These are phyloP conservation scores for Cucumis melo DNA, from an alignment of 306 rosid genomes.

Conservation along the genomic window DNA sequence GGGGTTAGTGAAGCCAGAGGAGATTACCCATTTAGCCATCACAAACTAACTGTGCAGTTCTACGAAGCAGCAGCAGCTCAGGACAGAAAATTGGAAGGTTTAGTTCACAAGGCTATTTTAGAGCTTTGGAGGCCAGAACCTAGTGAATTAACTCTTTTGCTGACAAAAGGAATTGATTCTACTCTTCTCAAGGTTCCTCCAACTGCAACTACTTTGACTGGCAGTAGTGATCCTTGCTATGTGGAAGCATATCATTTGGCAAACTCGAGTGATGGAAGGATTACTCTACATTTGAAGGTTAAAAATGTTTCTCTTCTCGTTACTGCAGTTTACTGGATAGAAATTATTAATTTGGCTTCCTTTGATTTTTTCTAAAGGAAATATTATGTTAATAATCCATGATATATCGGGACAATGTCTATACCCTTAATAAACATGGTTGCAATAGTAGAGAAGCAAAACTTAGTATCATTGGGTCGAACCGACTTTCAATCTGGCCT, in stretches of 20 bases:
- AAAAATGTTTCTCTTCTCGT: background rate
- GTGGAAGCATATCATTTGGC: constrained; percentile 95
- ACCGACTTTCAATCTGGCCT: background rate
- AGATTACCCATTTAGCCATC: constrained; percentile 99
- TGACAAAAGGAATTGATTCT: constrained; percentile 84
- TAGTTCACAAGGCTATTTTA: constrained; percentile 96
- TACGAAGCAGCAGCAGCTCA: constrained; percentile 98
- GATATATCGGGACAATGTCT: background rate
- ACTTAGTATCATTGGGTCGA: background rate
- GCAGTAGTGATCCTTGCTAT: constrained; percentile 98
- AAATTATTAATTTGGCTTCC: background rate
- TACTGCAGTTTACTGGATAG: background rate
- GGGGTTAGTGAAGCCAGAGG: constrained; percentile 94
- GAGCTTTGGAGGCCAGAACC: constrained; percentile 99
- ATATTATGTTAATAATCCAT: background rate
- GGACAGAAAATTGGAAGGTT: constrained; percentile 93
- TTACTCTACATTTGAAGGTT: constrained; percentile 91
- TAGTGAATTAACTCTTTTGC: constrained; percentile 76
- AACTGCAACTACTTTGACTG: constrained; percentile 82
- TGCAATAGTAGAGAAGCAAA: background rate
- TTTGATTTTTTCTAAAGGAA: background rate
- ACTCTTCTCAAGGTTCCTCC: constrained; percentile 94
- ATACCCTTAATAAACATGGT: background rate
- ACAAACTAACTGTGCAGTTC: constrained; percentile 92
- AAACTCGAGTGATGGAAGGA: constrained; percentile 81